phyloP scores from a whole-genome alignment of 2,329 filamentous ascomycete genomes.

The Talaromyces sp. region DNA sequence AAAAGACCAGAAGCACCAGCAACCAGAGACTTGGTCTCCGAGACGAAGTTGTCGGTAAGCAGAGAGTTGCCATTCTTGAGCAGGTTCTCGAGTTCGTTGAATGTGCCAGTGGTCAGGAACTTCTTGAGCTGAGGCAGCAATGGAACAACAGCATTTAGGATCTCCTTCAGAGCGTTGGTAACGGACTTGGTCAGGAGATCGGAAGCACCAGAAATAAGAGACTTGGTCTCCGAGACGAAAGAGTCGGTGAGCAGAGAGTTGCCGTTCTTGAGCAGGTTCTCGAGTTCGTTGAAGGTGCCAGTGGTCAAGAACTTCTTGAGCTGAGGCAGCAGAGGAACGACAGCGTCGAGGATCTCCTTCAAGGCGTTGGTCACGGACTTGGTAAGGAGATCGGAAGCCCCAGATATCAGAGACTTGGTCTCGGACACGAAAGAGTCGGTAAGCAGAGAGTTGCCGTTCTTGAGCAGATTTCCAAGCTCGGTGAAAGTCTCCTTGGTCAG shows the following conservation, averaged over 20 bases:
- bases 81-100: conserved; percentile 16
- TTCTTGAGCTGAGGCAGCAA: conserved; percentile 23
- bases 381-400: conserved; percentile 24
- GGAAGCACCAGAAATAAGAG: conserved; percentile 22
- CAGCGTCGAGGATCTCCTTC: conserved; percentile 21
- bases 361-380: conserved; percentile 20
- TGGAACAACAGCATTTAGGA: conserved; percentile 20
- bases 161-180: conserved; percentile 15
- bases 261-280: conserved; percentile 16
- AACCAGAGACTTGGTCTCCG: conserved; percentile 18
- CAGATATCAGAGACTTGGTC: conserved; percentile 20
- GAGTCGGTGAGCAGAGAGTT: conserved; percentile 19
- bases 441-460: conserved; percentile 25
- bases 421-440: conserved; percentile 24
- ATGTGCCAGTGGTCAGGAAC: conserved; percentile 18
- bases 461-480: conserved; percentile 20
- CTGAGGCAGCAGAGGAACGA: conserved; percentile 21
- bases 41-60: conserved; percentile 5
- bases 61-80: conserved; percentile 18
- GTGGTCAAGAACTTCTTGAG: conserved; percentile 22
- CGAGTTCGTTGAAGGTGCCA: conserved; percentile 16
- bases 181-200: conserved; percentile 23
- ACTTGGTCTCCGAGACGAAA: conserved; percentile 25
- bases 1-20: conserved; percentile 18
- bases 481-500: conserved; percentile 24